Conservation (phyloP, 192 early-diverging fungal species). For the Umbelopsis vinacea region DNA sequence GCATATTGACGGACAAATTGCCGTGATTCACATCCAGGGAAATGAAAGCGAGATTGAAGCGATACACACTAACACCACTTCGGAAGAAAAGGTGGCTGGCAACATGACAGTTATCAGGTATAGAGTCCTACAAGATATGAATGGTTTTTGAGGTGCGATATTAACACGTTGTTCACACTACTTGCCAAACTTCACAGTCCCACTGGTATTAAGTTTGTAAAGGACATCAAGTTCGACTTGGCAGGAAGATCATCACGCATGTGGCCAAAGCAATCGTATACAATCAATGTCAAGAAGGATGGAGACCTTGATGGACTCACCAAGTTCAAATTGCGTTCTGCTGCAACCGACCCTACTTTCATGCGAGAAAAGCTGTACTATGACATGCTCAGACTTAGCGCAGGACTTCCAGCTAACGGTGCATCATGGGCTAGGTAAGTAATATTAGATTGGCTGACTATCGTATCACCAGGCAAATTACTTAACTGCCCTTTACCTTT, state of each 20-base stretch:
- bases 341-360: conserved; percentile 20
- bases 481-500: neutral
- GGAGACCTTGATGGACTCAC: conserved; percentile 3
- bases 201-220: neutral
- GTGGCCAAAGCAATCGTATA: conserved; percentile 30
- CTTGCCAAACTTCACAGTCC: too few species aligned
- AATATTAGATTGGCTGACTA: too few species aligned
- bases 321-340: conserved; percentile 25
- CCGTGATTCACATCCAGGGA: conserved; percentile 26
- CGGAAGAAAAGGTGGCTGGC: neutral
- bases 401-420: conserved; percentile 9
- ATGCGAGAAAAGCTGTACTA: conserved; percentile 31
- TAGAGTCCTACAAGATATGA: neutral
- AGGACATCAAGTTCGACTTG: neutral
- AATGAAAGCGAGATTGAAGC: conserved; percentile 12
- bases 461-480: too few species aligned
- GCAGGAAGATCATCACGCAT: conserved; percentile 15
- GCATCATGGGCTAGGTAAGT: conserved; percentile 17
- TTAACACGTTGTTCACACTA: too few species aligned
- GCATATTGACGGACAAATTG: conserved; percentile 26
- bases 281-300: conserved; percentile 20
- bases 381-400: conserved; percentile 11
- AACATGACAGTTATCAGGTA: neutral
- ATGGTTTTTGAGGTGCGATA: too few species aligned
- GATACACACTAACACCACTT: conserved; percentile 5